Evolutionary conservation across 257 asterid species (phyloP).

Genomic region (Rauvolfia tetraphylla): DNA sequence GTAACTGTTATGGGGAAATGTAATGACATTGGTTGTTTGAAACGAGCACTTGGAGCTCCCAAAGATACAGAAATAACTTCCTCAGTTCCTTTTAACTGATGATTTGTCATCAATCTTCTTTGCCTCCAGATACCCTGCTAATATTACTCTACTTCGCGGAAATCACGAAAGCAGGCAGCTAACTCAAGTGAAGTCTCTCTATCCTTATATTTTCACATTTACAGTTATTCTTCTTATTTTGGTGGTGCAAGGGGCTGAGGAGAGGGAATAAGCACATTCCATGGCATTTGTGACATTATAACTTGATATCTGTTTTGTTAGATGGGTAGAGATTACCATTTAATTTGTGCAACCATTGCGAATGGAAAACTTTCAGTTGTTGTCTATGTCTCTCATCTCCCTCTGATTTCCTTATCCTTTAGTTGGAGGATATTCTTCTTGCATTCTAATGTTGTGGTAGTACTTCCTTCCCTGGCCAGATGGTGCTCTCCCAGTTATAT

Average conservation of each 20-base stretch:
- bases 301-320: background rate
- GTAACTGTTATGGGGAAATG: background rate
- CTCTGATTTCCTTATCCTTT: background rate
- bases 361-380: background rate
- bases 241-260: background rate
- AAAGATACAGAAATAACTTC: background rate
- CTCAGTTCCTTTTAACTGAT: background rate
- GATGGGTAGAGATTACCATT: background rate
- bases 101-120: conserved; percentile 14
- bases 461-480: background rate
- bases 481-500: background rate
- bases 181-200: conserved; percentile 63
- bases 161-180: conserved; percentile 97
- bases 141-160: conserved; percentile 93
- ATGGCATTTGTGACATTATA: background rate
- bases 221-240: background rate
- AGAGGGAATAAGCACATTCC: background rate
- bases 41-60: background rate
- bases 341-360: background rate
- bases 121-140: conserved; percentile 78
- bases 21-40: background rate
- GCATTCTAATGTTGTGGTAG: background rate
- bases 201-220: background rate
- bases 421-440: background rate
- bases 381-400: background rate